These are phyloP conservation scores for Ramularia collo-cygni DNA, from an alignment of 2,329 filamentous ascomycete genomes.

Conservation along the genomic window DNA sequence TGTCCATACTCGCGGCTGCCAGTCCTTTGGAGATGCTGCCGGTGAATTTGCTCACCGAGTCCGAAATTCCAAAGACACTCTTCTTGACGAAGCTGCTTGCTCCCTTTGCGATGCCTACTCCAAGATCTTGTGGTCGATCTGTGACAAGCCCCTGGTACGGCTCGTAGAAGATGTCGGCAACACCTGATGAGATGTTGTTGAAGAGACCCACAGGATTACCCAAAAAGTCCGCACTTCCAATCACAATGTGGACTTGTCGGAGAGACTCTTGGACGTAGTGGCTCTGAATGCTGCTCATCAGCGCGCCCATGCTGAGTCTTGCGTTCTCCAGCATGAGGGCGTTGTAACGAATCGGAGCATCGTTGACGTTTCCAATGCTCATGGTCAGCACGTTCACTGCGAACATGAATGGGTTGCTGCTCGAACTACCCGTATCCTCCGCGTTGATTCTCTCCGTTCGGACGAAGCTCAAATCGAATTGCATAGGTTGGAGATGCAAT, in stretches of 20 bases:
- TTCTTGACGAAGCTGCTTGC: slow-evolving; percentile 98
- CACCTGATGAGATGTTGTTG: slow-evolving; percentile 95
- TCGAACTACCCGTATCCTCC: slow-evolving; percentile 79
- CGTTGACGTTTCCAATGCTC: slow-evolving; percentile 98
- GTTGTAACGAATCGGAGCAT: slow-evolving; percentile 89
- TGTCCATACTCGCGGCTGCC: slow-evolving; percentile 90
- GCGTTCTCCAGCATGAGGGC: slow-evolving; percentile 93
- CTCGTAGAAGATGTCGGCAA: slow-evolving; percentile 98
- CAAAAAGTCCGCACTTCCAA: slow-evolving; percentile 94
- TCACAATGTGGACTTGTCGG: slow-evolving; percentile 92
- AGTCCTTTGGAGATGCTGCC: slow-evolving; percentile 95
- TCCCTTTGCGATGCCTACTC: slow-evolving; percentile 90
- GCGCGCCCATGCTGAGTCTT: slow-evolving; percentile 74
- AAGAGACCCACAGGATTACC: slow-evolving; percentile 96
- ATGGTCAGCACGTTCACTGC: slow-evolving; percentile 98
- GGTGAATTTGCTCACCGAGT: slow-evolving; percentile 96
- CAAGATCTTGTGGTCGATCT: slow-evolving; percentile 89
- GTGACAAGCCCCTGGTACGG: slow-evolving; percentile 97
- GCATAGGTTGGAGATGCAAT: slow-evolving; percentile 95
- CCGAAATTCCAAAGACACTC: slow-evolving; percentile 92
- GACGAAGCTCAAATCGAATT: slow-evolving; percentile 94
- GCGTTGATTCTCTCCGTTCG: slow-evolving; percentile 94
- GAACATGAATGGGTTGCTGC: slow-evolving; percentile 94
- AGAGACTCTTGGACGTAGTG: slow-evolving; percentile 97
- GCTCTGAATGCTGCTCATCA: slow-evolving; percentile 79